These are phyloP conservation scores for Claviceps quebecensis DNA, from an alignment of 2,329 filamentous ascomycete genomes.

Conservation along the genomic window DNA sequence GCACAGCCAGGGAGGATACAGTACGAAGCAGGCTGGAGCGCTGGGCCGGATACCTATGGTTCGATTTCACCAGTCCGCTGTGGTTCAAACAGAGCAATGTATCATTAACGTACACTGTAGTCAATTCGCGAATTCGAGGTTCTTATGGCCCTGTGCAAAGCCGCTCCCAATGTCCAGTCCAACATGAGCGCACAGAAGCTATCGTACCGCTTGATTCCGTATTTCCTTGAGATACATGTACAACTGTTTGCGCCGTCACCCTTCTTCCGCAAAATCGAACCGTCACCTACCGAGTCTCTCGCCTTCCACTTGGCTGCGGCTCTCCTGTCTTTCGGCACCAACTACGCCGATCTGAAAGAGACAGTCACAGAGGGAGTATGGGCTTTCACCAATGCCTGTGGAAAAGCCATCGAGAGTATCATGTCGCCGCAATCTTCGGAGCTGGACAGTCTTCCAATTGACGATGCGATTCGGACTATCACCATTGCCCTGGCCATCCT, in stretches of 20 bases:
- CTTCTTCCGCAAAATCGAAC: constrained; percentile 68
- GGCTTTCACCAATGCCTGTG: constrained; percentile 59
- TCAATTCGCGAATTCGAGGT: constrained; percentile 84
- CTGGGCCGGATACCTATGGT: constrained; percentile 49
- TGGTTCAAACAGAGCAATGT: not conserved
- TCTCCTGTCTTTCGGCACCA: constrained; percentile 64
- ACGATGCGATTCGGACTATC: constrained; percentile 54
- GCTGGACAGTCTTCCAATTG: constrained; percentile 43
- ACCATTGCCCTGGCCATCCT: constrained; percentile 74
- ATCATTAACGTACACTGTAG: constrained; percentile 29
- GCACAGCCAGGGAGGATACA: constrained; percentile 32
- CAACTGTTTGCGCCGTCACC: constrained; percentile 70
- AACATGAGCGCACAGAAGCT: constrained; percentile 63
- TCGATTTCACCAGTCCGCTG: constrained; percentile 9
- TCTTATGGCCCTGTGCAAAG: constrained; percentile 79
- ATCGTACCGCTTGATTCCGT: constrained; percentile 64
- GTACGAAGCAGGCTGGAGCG: constrained; percentile 23
- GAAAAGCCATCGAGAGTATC: constrained; percentile 42
- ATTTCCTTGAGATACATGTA: constrained; percentile 70
- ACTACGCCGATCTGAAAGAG: constrained; percentile 55
- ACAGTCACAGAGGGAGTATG: constrained; percentile 52
- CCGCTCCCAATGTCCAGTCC: constrained; percentile 61
- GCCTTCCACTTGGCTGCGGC: constrained; percentile 67
- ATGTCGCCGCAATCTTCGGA: constrained; percentile 39
- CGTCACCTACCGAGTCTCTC: constrained; percentile 77